Base-by-base conservation (phyloP, 345 rosid species). In the Pistacia atlantica region DNA sequence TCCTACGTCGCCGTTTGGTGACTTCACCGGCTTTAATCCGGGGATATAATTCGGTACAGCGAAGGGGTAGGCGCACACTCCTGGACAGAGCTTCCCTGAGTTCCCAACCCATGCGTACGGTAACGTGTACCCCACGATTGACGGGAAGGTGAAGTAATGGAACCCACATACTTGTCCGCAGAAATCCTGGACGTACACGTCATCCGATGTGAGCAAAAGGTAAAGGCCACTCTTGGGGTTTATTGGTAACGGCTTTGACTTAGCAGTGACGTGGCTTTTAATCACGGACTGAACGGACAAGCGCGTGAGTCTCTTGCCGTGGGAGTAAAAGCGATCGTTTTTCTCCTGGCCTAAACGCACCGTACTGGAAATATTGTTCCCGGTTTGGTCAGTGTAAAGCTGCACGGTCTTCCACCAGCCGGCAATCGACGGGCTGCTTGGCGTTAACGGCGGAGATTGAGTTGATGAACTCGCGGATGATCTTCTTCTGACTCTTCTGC, bases 91-190 rank as follows among this genome's bases (percentile, higher is more conserved):
- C 85, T 88, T 95, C 9, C 90, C 98, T 42, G 97, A 91, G 87
- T 95, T 95, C 1, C 99, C 99, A 35, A 93, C 90, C 99, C 99
- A 95, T 37, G 98, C 99, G 87, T 93, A 95, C 64, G 99, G 98
- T 31, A 93, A 80, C 75, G 99, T 92, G 88, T 86, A 93, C 6
- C 99, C 99, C 18, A 92, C 98, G 51, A 93, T 93, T 17, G 98
- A 91, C 38, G 99, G 99, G 84, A 93, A 95, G 1, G 99, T 95
- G 80, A 95, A 95, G 62, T 93, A 95, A 81, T 95, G 99, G 83
- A 95, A 95, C 76, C 99, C 99, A 35, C 99, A 95, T 0, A 93
- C 98, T 80, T 90, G 90, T 1, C 97, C 92, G 76, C 99, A 95
- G 72, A 92, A 95, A 85, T 95, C 99, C 82, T 95, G 93, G 7